Conservation (phyloP, 345 rosid species). For the Isatis tinctoria region DNA sequence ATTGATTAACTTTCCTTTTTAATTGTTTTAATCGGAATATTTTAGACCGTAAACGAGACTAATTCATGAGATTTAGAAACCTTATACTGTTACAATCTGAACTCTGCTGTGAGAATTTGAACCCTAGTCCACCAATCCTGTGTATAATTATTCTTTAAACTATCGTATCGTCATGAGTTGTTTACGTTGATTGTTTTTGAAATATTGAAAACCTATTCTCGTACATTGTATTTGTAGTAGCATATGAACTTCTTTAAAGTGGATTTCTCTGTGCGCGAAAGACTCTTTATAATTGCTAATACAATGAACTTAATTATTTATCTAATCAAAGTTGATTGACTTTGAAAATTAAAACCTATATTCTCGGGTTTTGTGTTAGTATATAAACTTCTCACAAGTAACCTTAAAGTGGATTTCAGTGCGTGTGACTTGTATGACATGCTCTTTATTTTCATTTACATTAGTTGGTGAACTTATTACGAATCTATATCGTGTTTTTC, state of each 20-base stretch:
- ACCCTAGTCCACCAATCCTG: no score
- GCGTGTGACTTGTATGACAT: not conserved
- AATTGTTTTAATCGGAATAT: no score
- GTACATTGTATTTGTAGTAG: not conserved
- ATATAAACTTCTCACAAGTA: not conserved
- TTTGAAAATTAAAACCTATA: not conserved
- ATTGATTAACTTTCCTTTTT: not conserved
- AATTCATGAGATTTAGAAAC: no score
- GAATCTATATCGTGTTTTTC: no score
- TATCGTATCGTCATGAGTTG: no score
- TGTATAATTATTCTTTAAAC: no score
- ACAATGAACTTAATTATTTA: not conserved
- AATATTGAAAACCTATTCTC: no score
- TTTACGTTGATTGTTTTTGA: no score
- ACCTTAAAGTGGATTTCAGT: not conserved
- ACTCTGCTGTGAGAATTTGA: no score
- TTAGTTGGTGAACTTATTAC: no score
- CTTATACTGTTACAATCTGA: no score
- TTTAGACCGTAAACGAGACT: no score
- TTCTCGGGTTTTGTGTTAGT: not conserved
- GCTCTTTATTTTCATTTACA: not conserved
- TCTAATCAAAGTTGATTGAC: not conserved
- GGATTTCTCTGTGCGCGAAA: not conserved
- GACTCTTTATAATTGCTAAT: not conserved
- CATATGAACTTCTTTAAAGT: not conserved